Conservation (phyloP, 352 stramenopile species). For the Globisporangium solare region DNA sequence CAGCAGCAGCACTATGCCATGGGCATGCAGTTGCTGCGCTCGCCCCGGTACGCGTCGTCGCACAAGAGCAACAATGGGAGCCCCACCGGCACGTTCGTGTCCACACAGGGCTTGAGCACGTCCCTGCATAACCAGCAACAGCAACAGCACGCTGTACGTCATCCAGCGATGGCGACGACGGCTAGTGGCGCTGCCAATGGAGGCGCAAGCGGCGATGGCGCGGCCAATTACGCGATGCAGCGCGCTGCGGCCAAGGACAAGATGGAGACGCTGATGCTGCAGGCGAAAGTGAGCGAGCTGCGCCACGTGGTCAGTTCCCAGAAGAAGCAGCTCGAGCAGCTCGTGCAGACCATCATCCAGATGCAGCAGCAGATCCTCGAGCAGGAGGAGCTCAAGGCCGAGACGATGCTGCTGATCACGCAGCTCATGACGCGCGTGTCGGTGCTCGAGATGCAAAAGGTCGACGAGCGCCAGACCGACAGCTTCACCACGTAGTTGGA, state of each 20-base stretch:
- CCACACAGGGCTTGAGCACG: slow-evolving; percentile 3
- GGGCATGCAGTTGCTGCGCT: slow-evolving; percentile 8
- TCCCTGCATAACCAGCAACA: slow-evolving; percentile 7
- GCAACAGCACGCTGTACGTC: too few relatives aligned
- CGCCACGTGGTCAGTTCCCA: slow-evolving; percentile 44
- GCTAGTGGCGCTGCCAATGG: not conserved
- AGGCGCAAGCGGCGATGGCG: too few relatives aligned
- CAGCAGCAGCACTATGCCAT: slow-evolving; percentile 18
- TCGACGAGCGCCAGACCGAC: slow-evolving; percentile 24
- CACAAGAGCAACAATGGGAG: slow-evolving; percentile 5
- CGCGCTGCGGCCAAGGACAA: slow-evolving; percentile 6
- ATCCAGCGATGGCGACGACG: not conserved
- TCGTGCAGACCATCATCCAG: slow-evolving; percentile 69
- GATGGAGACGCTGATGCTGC: slow-evolving; percentile 20
- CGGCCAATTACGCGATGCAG: not conserved
- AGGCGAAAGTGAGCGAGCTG: slow-evolving; percentile 48
- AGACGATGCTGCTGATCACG: slow-evolving; percentile 82
- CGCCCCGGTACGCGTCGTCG: slow-evolving; percentile 4
- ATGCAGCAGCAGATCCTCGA: slow-evolving; percentile 80
- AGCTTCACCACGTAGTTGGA: not conserved
- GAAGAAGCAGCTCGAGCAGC: slow-evolving; percentile 69
- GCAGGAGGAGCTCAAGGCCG: slow-evolving; percentile 76
- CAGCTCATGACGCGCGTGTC: slow-evolving; percentile 84
- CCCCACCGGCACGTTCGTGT: slow-evolving; percentile 11
- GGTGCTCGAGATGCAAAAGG: slow-evolving; percentile 59